phyloP scores from a whole-genome alignment of 768 basidiomycete genomes.

The Tylopilus balloui region DNA sequence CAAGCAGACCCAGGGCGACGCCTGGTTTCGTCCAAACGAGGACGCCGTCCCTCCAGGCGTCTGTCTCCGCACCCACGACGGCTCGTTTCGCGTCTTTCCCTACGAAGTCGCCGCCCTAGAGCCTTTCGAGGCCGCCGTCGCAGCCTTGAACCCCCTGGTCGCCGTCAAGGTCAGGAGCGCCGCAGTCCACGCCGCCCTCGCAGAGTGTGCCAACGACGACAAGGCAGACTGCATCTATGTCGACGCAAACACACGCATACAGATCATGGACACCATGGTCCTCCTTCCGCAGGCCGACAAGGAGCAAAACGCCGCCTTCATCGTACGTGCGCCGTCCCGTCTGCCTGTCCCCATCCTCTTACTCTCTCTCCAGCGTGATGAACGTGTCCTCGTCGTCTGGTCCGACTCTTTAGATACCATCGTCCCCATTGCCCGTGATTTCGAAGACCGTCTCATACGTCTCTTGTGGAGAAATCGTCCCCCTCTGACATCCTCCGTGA shows the following conservation, averaged over 20 bases:
- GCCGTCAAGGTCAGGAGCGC: constrained; percentile 51
- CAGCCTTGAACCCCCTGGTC: constrained; percentile 50
- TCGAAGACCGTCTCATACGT: constrained; percentile 55
- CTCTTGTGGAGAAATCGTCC: constrained; percentile 47
- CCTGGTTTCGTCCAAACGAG: constrained; percentile 51
- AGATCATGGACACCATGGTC: constrained; percentile 75
- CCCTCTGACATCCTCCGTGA: constrained; percentile 19
- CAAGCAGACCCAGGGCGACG: constrained; percentile 41
- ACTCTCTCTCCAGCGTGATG: constrained; percentile 54
- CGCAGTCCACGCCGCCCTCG: constrained; percentile 48
- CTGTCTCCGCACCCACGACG: constrained; percentile 45
- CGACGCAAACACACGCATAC: constrained; percentile 65
- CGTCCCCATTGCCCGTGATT: constrained; percentile 46
- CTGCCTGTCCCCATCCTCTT: background rate
- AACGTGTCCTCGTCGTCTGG: constrained; percentile 83
- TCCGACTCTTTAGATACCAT: constrained; percentile 75
- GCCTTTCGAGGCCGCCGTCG: constrained; percentile 52
- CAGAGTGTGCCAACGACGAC: constrained; percentile 32
- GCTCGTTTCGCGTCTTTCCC: constrained; percentile 52
- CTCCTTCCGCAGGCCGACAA: constrained; percentile 55
- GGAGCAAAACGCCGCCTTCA: constrained; percentile 54
- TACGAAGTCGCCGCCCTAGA: constrained; percentile 49
- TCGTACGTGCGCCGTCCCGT: constrained; percentile 44
- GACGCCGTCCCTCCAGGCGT: constrained; percentile 45
- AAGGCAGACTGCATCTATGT: constrained; percentile 38